phyloP scores from a whole-genome alignment of 495 filamentous ascomycete genomes.

The Penicillium flavigenum region DNA sequence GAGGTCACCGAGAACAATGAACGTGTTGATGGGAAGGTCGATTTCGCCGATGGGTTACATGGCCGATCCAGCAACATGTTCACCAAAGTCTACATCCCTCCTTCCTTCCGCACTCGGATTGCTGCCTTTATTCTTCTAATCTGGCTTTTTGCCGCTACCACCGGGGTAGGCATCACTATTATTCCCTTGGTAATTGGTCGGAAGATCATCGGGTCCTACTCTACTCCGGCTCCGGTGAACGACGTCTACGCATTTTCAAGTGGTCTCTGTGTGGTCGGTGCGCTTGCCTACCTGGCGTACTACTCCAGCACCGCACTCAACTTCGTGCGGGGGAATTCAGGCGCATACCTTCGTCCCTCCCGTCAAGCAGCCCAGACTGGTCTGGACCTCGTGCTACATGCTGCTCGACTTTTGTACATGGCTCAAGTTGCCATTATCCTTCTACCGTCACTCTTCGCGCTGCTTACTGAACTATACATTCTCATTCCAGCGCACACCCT shows the following conservation, averaged over 20 bases:
- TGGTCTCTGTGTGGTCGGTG: conserved; percentile 76
- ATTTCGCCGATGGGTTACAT: conserved; percentile 63
- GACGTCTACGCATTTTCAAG: conserved; percentile 96
- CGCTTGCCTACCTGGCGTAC: conserved; percentile 56
- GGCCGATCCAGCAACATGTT: conserved; percentile 64
- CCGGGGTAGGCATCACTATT: conserved; percentile 84
- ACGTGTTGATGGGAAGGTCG: conserved; percentile 58
- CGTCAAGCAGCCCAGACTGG: conserved; percentile 22
- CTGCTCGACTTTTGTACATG: conserved; percentile 62
- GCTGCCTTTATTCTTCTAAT: conserved; percentile 83
- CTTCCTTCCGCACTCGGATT: conserved; percentile 76
- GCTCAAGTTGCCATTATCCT: conserved; percentile 68
- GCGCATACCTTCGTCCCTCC: conserved; percentile 39
- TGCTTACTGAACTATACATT: conserved; percentile 83
- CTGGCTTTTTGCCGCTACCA: conserved; percentile 92
- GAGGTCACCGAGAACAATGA: conserved; percentile 72
- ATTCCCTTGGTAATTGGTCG: conserved; percentile 86
- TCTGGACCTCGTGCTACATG: conserved; percentile 19
- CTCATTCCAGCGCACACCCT: conserved; percentile 88
- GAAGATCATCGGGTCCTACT: conserved; percentile 63
- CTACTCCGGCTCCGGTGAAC: conserved; percentile 69
- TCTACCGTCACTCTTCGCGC: conserved; percentile 78
- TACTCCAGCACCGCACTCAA: conserved; percentile 50
- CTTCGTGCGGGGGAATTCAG: conserved; percentile 34
- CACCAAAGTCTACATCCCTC: conserved; percentile 85